Base-by-base conservation (phyloP, 1,284 basidiomycete species). In the Naganishia cerealis region DNA sequence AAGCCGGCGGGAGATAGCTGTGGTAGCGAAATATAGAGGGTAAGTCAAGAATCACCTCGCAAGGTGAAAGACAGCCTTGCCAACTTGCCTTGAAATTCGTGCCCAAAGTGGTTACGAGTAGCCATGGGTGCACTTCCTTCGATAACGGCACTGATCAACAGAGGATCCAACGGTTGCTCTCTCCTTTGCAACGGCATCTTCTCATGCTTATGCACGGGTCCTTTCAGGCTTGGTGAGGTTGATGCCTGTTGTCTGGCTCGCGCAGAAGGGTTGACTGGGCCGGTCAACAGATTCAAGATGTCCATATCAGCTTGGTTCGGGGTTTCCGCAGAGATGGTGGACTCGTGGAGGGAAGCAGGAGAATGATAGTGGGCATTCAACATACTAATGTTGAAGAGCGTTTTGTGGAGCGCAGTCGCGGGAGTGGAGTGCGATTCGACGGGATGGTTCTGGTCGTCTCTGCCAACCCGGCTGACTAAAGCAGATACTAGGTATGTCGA, bases 71-170 rank as follows among this genome's bases (percentile, higher is more conserved):
- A 65, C 42, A 18, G 36, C n/a, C 8, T 5, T 68, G 70, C 15
- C 16, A 18, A 74, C 75, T 69, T 58, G 75, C 74, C 71, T 21
- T 67, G 66, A 42, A 71, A 58, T 15, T 78, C 79, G 73, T 81
- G 80, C 5, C 77, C 77, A 43, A 80, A 74, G 72, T 81, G 80
- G 71, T 81, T 79, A 48, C 79, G 71, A 5, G 77, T 76, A 24
- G 80, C 70, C 43, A 56, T 33, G n/a, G 75, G 75, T 16, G 75
- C 77, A 61, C 74, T 75, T 21, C 80, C 80, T 15, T 78, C 74
- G 53, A 81, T 72, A 8, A 81, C 80, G 1, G 80, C 78, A 52
- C 70, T 73, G 65, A 81, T 74, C 70, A 81, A 66, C 53, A 81
- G 70, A 18, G 80, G 76, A 72, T 81, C 80, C 61, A 80, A 67